Percentiles rank a stretch among this genome's conserved stretches.
phyloP scores from a whole-genome alignment of 208 protist species.

The Wallacemonas sp. region DNA sequence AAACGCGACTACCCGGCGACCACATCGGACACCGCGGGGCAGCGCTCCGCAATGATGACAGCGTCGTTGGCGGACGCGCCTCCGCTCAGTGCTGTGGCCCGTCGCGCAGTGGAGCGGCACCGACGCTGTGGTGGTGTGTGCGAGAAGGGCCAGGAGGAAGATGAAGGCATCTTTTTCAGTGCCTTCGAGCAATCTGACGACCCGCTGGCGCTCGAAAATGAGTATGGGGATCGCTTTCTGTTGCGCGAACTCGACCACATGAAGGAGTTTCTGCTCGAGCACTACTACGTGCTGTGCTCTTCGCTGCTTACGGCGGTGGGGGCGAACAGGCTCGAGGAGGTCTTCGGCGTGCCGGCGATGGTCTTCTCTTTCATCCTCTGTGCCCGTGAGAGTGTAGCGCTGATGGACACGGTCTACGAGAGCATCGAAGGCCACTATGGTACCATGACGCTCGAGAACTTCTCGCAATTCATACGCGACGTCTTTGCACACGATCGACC shows the following conservation, averaged over 20 bases:
- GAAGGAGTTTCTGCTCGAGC: slow-evolving; percentile 71
- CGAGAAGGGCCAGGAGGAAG: slow-evolving; percentile 26
- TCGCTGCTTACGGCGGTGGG: slow-evolving; percentile 66
- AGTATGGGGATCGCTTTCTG: slow-evolving; percentile 45
- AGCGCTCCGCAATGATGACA: background rate
- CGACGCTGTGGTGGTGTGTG: slow-evolving; percentile 4
- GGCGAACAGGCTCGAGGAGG: slow-evolving; percentile 77
- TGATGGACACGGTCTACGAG: slow-evolving; percentile 60
- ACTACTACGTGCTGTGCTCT: slow-evolving; percentile 68
- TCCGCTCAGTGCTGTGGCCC: slow-evolving; percentile 7
- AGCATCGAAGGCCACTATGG: slow-evolving; percentile 64
- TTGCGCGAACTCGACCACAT: slow-evolving; percentile 68
- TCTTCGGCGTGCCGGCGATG: slow-evolving; percentile 85
- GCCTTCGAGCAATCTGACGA: slow-evolving; percentile 11
- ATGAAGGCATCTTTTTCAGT: slow-evolving; percentile 39
- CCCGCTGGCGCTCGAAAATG: background rate
- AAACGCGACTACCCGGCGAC: background rate
- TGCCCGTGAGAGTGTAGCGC: slow-evolving; percentile 67
- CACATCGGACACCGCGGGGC: background rate
- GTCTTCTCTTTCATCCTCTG: slow-evolving; percentile 85
- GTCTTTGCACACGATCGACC: slow-evolving; percentile 65
- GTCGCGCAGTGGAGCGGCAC: slow-evolving; percentile 21
- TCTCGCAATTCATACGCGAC: slow-evolving; percentile 58
- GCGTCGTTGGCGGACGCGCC: background rate
- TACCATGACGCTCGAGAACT: slow-evolving; percentile 53